Conservation (phyloP, 352 stramenopile genomes). For the Phytophthora colocasiae region DNA sequence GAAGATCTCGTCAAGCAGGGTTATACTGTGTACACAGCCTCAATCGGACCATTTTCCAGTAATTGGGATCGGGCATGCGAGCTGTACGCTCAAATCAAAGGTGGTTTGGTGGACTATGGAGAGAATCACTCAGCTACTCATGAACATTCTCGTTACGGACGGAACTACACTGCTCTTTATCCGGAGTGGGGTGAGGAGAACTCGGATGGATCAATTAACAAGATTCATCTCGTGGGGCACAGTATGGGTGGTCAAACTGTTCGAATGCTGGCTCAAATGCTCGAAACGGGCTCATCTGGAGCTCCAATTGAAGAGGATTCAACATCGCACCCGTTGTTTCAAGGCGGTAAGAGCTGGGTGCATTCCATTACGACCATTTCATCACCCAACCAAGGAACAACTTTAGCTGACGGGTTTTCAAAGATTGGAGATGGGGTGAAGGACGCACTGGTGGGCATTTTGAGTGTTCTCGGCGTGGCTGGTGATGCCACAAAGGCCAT, state of each 20-base stretch:
- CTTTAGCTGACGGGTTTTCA: background rate
- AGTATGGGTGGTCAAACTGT: background rate
- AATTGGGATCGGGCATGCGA: slow-evolving; percentile 44
- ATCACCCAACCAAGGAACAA: background rate
- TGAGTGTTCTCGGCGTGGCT: background rate
- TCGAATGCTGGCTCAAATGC: background rate
- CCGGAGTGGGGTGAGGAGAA: background rate
- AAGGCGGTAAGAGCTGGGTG: background rate
- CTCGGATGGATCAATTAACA: background rate
- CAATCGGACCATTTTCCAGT: background rate
- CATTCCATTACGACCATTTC: background rate
- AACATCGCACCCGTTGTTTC: background rate
- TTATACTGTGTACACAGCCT: background rate
- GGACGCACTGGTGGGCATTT: background rate
- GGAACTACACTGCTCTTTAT: background rate
- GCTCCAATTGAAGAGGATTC: background rate
- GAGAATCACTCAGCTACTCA: slow-evolving; percentile 33
- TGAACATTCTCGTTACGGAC: background rate
- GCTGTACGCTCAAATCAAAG: slow-evolving; percentile 63
- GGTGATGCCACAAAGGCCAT: background rate
- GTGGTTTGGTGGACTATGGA: slow-evolving; percentile 32
- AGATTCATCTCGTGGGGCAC: background rate
- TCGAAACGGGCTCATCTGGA: background rate
- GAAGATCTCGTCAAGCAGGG: background rate
- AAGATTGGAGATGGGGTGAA: background rate